phyloP scores from a whole-genome alignment of 345 rosid genomes.

The Erucastrum elatum region DNA sequence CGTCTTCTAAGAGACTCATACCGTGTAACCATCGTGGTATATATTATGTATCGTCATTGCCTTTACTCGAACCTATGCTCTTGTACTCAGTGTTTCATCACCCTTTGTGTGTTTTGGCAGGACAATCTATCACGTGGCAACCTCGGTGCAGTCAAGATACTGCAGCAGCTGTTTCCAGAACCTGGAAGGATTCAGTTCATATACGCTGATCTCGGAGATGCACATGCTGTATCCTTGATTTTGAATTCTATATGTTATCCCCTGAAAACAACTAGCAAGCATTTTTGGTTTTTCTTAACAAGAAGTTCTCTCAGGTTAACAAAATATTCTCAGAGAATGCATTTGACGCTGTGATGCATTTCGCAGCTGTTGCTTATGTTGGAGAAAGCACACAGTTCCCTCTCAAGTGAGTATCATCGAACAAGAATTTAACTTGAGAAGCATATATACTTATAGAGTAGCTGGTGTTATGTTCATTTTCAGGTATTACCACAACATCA shows the following conservation, averaged over 20 bases:
- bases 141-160: slow-evolving; percentile 40
- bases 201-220: slow-evolving; percentile 63
- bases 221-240: slow-evolving; percentile 48
- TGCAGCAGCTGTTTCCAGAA: slow-evolving; percentile 50
- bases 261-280: neutral
- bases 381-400: slow-evolving; percentile 69
- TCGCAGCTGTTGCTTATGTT: slow-evolving; percentile 77
- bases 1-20: slow-evolving; percentile 70
- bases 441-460: neutral
- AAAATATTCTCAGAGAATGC: slow-evolving; percentile 54
- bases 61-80: neutral
- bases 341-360: slow-evolving; percentile 64
- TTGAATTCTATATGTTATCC: neutral
- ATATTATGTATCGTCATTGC: neutral
- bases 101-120: slow-evolving; percentile 34
- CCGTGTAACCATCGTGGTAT: slow-evolving; percentile 87
- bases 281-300: slow-evolving; percentile 28
- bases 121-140: slow-evolving; percentile 50
- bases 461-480: neutral
- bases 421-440: neutral
- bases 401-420: slow-evolving; percentile 45
- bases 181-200: slow-evolving; percentile 62
- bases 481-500: slow-evolving; percentile 64
- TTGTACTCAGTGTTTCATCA: neutral
- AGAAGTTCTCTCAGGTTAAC: slow-evolving; percentile 40